Evolutionary conservation across 2,329 filamentous ascomycete genomes (phyloP).

Genomic region (Penicillium sp.): DNA sequence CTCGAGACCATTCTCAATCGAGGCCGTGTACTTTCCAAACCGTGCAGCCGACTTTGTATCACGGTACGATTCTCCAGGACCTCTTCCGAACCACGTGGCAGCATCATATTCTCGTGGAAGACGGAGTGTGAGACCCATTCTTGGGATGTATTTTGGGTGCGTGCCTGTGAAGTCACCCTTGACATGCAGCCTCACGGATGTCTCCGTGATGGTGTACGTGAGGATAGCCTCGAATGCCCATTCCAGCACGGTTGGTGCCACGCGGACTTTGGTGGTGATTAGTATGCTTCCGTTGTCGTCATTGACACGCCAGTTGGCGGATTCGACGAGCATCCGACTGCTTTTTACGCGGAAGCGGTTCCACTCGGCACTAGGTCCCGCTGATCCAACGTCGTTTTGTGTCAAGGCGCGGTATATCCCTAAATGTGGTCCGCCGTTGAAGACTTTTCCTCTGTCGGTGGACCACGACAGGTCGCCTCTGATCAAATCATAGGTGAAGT

Average conservation of each 20-base stretch:
- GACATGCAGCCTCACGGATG: constrained; percentile 44
- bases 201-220: constrained; percentile 53
- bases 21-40: constrained; percentile 53
- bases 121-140: constrained; percentile 61
- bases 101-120: constrained; percentile 49
- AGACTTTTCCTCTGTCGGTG: constrained; percentile 37
- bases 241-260: constrained; percentile 60
- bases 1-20: constrained; percentile 47
- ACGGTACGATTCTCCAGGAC: constrained; percentile 64
- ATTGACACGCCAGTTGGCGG: constrained; percentile 27
- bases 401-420: constrained; percentile 64
- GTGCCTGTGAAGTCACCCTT: constrained; percentile 48
- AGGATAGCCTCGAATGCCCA: constrained; percentile 57
- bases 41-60: constrained; percentile 64
- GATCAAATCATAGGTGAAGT: constrained; percentile 46
- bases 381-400: constrained; percentile 61
- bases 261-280: constrained; percentile 49
- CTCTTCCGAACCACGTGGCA: constrained; percentile 63
- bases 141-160: constrained; percentile 47
- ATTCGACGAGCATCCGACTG: constrained; percentile 42
- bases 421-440: constrained; percentile 28
- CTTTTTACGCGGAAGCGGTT: constrained; percentile 42
- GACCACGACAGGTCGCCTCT: constrained; percentile 45
- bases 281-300: constrained; percentile 27
- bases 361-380: constrained; percentile 56